Evolutionary conservation across 768 basidiomycete genomes (phyloP), one percentile per base, ranked within the genome.

Genomic region (Phaeolepiota aurea): DNA sequence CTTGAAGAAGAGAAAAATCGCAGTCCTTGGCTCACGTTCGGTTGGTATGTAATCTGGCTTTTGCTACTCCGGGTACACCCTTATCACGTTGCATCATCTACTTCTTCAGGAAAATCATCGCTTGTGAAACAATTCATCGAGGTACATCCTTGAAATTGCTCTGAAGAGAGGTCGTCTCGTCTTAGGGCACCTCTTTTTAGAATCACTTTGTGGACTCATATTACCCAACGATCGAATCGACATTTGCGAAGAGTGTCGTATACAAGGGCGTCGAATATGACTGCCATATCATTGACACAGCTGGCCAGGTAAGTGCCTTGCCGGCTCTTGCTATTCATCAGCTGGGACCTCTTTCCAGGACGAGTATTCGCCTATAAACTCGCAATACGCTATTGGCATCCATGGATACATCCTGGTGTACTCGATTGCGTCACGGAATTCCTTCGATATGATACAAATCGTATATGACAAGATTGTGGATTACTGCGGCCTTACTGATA

Each of bases 401-500:
- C 93, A 99, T 55, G 94, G 94, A 55, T 99, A 87, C 60, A 77
- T 99, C 54, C 79, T 99, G 52, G 93, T 97, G 33, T 99, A 97
- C 68, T 88, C 88, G 2, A 90, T 98, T 61, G 76, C 88, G 3
- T 88, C 86, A 14, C 71, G 82, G 44, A 79, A 81, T 53, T 91
- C 88, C 5, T 97, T 96, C 69, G 84, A 97, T 52, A 96, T 97
- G 89, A 75, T 97, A 50, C 79, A 84, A 57, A 82, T 88, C 59
- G 79, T 98, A 23, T 82, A 97, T 56, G 92, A 97, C 72, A 99
- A 98, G 74, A 93, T 99, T 50, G 64, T 90, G 52, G 80, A 90
- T 61, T 97, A 87, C 55, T 87, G 85, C 44, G 94, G 93, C 32
- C 69, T 87, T 39, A 76, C 77, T 41, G 79, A 81, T 48, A 82